Base-by-base conservation (phyloP, 2,329 filamentous ascomycete species). In the Fonsecaea multimorphosa region DNA sequence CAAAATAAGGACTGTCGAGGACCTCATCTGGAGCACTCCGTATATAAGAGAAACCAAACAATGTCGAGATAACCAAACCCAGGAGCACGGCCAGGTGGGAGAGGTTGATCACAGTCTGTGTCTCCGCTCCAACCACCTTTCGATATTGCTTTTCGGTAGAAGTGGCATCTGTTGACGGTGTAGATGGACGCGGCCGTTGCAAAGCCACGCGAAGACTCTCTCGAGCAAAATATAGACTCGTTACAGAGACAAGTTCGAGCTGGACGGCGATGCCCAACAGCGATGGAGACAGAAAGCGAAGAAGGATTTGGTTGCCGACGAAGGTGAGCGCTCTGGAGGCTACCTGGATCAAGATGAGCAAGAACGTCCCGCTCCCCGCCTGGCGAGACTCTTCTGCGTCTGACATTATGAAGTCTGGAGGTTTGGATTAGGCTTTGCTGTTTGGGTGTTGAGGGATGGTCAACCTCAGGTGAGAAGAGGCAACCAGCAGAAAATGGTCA, bases 131-230 rank as follows among this genome's bases (percentile, higher is more conserved):
- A 70, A 68, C 69, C 22, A 24, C 44, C 16, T 49, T 19, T 22
- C 12, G 52, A 63, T 72, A 68, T 27, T 24, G 8, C 22, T 49
- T 12, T 24, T 11, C 19, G 12, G 19, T 1, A 12, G 44, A 49
- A 27, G 4, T 49, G 22, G 19, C 19, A 24, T 14, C 70, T 60
- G 58, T 36, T 7, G 46, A 58, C 53, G 52, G 46, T 6, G 68
- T 27, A 31, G 49, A 32, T 40, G 78, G 71, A 14, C 81, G 80
- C 71, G 93, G 91, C 58, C 95, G 86, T 78, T 98, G 94, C 38
- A 97, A 87, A 29, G 94, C 93, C n/a, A 97, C 90, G 16, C 95
- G 89, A 56, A 98, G 81, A 73, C 91, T 94, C 79, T 99, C 95
- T 44, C 95, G 86, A 0, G 95, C 91, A 74, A 99, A 98, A 78